Evolutionary conservation across 192 early-diverging fungal species (phyloP).

Genomic region (Dispira simplex): DNA sequence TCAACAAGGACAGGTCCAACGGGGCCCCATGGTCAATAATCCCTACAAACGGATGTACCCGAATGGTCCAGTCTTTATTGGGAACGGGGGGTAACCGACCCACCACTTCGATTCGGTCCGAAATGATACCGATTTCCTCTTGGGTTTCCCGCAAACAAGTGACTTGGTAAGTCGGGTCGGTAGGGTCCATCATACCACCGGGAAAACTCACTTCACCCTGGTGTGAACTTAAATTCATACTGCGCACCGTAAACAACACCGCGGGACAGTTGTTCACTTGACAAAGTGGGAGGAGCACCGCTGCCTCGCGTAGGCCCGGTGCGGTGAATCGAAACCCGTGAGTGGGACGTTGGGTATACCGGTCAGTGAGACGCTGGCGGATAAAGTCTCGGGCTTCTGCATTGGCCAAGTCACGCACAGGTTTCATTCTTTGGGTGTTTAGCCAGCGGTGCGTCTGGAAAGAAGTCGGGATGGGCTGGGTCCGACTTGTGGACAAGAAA

Average conservation of each 20-base stretch:
- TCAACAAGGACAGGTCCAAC: constrained; percentile 23
- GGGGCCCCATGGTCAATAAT: constrained; percentile 21
- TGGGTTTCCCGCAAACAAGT: constrained; percentile 68
- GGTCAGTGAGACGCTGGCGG: too few relatives aligned
- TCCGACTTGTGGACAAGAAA: too few relatives aligned
- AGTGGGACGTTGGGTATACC: too few relatives aligned
- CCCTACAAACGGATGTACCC: constrained; percentile 47
- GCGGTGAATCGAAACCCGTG: too few relatives aligned
- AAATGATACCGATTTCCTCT: constrained; percentile 54
- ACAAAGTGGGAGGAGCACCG: constrained; percentile 42
- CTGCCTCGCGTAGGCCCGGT: constrained; percentile 12
- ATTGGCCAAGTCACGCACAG: too few relatives aligned
- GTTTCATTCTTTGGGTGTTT: too few relatives aligned
- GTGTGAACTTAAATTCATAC: constrained; percentile 44
- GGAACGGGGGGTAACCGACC: constrained; percentile 44
- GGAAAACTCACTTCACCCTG: constrained; percentile 68
- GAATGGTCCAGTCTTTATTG: constrained; percentile 34
- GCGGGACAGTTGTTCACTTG: constrained; percentile 36
- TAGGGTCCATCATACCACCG: constrained; percentile 50
- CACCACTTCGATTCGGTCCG: constrained; percentile 32
- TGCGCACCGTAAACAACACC: constrained; percentile 68
- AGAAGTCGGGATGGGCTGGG: too few relatives aligned
- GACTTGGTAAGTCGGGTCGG: constrained; percentile 33
- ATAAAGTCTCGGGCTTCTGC: too few relatives aligned
- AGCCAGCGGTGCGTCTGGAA: too few relatives aligned